phyloP scores from a whole-genome alignment of 176 grass and related monocot genomes.

The Rhipidocladum racemiflorum region DNA sequence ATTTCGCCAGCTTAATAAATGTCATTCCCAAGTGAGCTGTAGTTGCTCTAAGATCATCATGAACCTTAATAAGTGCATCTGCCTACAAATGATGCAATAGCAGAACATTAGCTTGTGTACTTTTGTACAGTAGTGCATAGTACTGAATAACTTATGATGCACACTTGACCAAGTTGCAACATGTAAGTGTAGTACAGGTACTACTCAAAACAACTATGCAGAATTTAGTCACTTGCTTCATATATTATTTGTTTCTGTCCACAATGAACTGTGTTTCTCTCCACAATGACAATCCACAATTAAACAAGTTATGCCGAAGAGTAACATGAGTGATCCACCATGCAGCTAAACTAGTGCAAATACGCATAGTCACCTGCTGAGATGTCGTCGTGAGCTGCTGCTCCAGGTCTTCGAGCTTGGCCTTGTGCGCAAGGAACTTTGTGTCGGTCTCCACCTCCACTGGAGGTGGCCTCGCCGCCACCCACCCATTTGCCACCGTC shows the following conservation, averaged over 20 bases:
- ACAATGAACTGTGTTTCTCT: background rate
- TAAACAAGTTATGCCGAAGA: conserved; percentile 7
- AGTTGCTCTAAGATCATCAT: conserved; percentile 68
- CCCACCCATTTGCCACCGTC: conserved; percentile 62
- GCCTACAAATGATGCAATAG: conserved; percentile 48
- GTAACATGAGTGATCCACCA: background rate
- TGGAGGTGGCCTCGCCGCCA: conserved; percentile 34
- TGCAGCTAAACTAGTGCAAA: conserved; percentile 12
- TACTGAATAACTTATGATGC: conserved; percentile 8
- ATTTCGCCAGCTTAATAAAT: conserved; percentile 82
- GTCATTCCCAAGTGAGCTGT: conserved; percentile 77
- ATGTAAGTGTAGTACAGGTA: background rate
- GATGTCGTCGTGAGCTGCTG: conserved; percentile 68
- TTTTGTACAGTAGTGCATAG: background rate
- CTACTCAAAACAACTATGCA: conserved; percentile 13
- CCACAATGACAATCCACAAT: background rate
- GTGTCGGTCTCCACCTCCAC: conserved; percentile 62
- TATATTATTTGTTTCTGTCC: background rate
- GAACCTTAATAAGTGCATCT: conserved; percentile 60
- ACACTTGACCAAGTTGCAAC: background rate
- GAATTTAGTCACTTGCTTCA: background rate
- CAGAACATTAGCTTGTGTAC: conserved; percentile 8
- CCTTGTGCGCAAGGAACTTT: conserved; percentile 66
- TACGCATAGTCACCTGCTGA: conserved; percentile 53
- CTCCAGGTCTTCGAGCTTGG: conserved; percentile 64